Conservation (phyloP, 2,329 filamentous ascomycete species). For the Cercospora zeae-maydis region DNA sequence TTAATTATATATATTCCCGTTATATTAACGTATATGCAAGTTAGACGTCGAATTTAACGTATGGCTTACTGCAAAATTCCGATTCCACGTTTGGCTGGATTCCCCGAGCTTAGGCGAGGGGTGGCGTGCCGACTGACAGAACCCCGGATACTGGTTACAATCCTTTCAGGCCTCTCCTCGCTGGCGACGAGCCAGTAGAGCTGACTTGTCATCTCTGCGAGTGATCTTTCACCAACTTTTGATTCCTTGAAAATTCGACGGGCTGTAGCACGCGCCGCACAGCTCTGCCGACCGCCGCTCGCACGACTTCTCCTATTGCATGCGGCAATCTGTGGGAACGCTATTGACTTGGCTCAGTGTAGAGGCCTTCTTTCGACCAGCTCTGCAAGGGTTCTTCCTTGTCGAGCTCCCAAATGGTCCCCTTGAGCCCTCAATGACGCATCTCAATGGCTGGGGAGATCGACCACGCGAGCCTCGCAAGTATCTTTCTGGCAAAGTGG, state of each 20-base stretch:
- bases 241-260: background rate
- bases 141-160: background rate
- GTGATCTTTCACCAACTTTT: background rate
- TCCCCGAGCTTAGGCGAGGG: too few relatives aligned
- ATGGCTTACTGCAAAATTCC: too few relatives aligned
- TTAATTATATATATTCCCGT: too few relatives aligned
- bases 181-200: background rate
- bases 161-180: background rate
- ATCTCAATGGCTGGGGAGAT: background rate
- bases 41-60: too few relatives aligned
- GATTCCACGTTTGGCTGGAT: too few relatives aligned
- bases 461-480: background rate
- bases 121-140: too few relatives aligned
- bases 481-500: background rate
- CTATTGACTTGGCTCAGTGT: background rate
- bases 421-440: background rate
- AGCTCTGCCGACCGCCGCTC: background rate
- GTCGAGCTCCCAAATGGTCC: background rate
- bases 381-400: background rate
- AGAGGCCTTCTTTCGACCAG: background rate
- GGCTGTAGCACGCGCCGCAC: background rate
- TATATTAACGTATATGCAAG: too few relatives aligned
- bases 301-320: constrained; percentile 5
- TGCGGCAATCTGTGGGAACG: constrained; percentile 5
- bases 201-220: constrained; percentile 1